Evolutionary conservation across 805 yeast species (phyloP).

Genomic region (Wickerhamomyces silvicola): DNA sequence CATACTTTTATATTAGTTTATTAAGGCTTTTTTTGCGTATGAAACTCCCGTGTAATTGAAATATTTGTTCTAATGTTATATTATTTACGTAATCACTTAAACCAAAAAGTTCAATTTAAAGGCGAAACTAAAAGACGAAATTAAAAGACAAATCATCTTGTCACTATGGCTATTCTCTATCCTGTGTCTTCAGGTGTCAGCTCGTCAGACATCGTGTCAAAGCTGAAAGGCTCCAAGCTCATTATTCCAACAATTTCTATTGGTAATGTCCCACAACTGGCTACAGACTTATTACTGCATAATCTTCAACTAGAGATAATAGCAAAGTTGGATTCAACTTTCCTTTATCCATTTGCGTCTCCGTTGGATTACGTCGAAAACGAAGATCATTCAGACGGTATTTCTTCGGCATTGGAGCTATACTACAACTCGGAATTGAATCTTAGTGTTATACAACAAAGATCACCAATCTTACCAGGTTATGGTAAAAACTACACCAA

Average conservation of each 20-base stretch:
- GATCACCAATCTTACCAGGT: slow-evolving; percentile 79
- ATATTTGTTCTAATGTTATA: too few relatives aligned
- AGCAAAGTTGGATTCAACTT: slow-evolving; percentile 50
- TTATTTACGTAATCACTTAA: too few relatives aligned
- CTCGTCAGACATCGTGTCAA: not conserved
- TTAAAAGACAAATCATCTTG: too few relatives aligned
- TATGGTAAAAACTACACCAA: slow-evolving; percentile 42
- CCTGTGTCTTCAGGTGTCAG: not conserved
- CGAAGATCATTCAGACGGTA: slow-evolving; percentile 14
- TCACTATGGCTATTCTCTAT: not conserved
- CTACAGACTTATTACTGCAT: slow-evolving; percentile 67
- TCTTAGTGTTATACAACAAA: slow-evolving; percentile 63
- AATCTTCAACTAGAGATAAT: slow-evolving; percentile 47
- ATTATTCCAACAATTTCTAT: slow-evolving; percentile 76
- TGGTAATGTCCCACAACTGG: slow-evolving; percentile 86
- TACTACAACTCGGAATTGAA: slow-evolving; percentile 36
- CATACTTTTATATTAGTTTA: too few relatives aligned
- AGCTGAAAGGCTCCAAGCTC: slow-evolving; percentile 33
- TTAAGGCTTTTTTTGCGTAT: too few relatives aligned
- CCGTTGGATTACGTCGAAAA: slow-evolving; percentile 51
- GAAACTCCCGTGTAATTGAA: too few relatives aligned
- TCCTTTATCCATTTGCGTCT: slow-evolving; percentile 76
- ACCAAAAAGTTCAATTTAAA: too few relatives aligned
- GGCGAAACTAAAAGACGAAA: too few relatives aligned
- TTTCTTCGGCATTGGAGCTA: slow-evolving; percentile 62